phyloP scores from a whole-genome alignment of 1,284 basidiomycete species.

The Pascua sp. region DNA sequence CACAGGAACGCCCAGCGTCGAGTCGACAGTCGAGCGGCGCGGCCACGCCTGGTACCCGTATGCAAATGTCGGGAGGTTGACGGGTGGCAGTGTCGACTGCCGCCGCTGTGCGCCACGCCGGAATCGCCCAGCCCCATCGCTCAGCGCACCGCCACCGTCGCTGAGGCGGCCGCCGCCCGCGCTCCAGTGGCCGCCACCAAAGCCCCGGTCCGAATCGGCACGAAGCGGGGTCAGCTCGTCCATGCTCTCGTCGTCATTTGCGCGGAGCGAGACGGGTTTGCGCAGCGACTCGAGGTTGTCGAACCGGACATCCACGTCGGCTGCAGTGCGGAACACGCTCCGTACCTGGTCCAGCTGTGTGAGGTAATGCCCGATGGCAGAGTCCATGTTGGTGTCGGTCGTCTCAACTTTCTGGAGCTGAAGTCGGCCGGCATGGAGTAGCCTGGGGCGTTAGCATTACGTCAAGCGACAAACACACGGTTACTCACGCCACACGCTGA shows the following conservation, averaged over 20 bases:
- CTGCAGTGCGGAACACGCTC: slow-evolving; percentile 22
- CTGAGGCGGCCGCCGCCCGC: not conserved
- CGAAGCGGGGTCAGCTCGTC: slow-evolving; percentile 4
- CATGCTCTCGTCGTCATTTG: slow-evolving; percentile 6
- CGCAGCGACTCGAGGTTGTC: slow-evolving; percentile 16
- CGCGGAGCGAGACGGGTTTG: not conserved
- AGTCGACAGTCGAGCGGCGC: slow-evolving; percentile 29
- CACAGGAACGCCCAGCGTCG: slow-evolving; percentile 19
- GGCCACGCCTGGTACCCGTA: slow-evolving; percentile 25
- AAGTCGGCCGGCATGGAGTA: slow-evolving; percentile 1
- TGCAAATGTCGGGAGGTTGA: slow-evolving; percentile 11
- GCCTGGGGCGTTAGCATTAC: not conserved
- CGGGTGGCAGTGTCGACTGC: slow-evolving; percentile 6
- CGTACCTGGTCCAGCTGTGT: slow-evolving; percentile 31
- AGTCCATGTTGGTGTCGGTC: slow-evolving; percentile 17
- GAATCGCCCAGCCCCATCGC: not conserved
- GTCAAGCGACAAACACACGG: not conserved
- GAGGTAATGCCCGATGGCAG: slow-evolving; percentile 29
- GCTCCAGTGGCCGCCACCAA: not conserved
- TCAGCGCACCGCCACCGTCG: not conserved
- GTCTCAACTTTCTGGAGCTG: slow-evolving; percentile 1
- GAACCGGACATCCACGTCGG: slow-evolving; percentile 31
- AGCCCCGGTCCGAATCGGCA: slow-evolving; percentile 2
- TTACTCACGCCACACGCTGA: slow-evolving; percentile 9
- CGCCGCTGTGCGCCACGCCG: slow-evolving; percentile 3